Evolutionary conservation across 2,329 filamentous ascomycete genomes (phyloP).

Genomic region (Chaetothyriales sp.): DNA sequence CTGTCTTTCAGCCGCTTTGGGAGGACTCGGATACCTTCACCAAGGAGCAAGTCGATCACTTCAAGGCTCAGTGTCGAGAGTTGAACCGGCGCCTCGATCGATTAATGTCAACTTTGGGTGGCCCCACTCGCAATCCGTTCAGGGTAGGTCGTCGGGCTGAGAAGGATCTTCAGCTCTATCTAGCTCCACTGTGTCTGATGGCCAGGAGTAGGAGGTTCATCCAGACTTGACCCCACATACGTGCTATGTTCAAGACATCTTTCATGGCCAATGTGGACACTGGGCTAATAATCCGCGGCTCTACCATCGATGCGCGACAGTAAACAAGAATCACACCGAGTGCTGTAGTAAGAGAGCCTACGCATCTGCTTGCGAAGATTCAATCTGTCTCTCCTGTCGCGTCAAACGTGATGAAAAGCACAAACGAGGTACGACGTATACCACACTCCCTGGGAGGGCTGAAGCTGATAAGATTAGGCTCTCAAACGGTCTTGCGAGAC

Average conservation of each 20-base stretch:
- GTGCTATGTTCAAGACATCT: slow-evolving; percentile 14
- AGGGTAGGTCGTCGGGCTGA: slow-evolving; percentile 2
- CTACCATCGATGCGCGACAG: slow-evolving; percentile 8
- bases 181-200: neutral
- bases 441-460: neutral
- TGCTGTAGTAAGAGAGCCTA: slow-evolving; percentile 6
- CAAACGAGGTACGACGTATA: slow-evolving; percentile 5
- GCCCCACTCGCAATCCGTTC: slow-evolving; percentile 3
- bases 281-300: slow-evolving; percentile 8
- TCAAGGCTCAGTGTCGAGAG: slow-evolving; percentile 2
- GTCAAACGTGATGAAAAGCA: neutral
- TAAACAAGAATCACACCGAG: slow-evolving; percentile 1
- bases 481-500: neutral
- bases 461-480: neutral
- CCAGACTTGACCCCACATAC: slow-evolving; percentile 5
- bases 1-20: slow-evolving; percentile 3
- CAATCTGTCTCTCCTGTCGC: slow-evolving; percentile 2
- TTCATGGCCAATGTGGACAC: slow-evolving; percentile 9
- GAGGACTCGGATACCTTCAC: slow-evolving; percentile 4
- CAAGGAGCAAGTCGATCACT: slow-evolving; percentile 2
- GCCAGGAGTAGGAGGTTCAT: slow-evolving; percentile 3
- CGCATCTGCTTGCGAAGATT: slow-evolving; percentile 4
- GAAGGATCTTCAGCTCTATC: neutral
- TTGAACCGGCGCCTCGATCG: slow-evolving; percentile 5
- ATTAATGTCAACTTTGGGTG: slow-evolving; percentile 3